Conservation (phyloP, 2,329 filamentous ascomycete species). For the Akanthomyces lecanii region DNA sequence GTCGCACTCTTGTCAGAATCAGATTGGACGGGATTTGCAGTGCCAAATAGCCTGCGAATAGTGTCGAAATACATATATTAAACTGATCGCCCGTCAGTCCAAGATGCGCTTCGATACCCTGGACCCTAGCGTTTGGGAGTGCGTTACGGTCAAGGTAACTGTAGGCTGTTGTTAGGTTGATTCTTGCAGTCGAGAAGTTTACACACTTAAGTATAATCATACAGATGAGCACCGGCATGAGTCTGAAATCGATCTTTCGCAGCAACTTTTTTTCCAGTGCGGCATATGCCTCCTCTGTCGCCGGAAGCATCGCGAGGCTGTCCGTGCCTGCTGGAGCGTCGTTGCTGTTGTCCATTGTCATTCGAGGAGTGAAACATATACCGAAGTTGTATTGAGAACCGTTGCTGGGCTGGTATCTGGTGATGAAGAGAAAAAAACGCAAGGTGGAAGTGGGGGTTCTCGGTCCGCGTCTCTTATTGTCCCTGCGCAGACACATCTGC, state of each 20-base stretch:
- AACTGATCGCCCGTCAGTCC: constrained; percentile 53
- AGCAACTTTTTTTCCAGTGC: constrained; percentile 33
- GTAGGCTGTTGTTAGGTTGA: not conserved
- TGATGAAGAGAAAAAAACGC: too few relatives aligned
- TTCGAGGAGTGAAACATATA: not conserved
- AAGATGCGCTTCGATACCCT: constrained; percentile 53
- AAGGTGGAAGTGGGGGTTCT: too few relatives aligned
- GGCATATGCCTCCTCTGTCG: not conserved
- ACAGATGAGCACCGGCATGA: constrained; percentile 50
- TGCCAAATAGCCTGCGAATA: constrained; percentile 58
- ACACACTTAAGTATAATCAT: constrained; percentile 49
- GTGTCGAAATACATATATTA: constrained; percentile 55
- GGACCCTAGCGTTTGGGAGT: constrained; percentile 34
- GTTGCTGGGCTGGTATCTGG: too few relatives aligned
- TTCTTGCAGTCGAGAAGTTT: too few relatives aligned
- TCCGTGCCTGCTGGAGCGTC: not conserved
- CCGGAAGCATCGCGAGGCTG: not conserved
- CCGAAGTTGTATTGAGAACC: not conserved
- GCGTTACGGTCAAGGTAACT: constrained; percentile 48
- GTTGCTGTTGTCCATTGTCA: not conserved
- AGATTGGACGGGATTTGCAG: constrained; percentile 62
- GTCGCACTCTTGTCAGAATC: constrained; percentile 48
- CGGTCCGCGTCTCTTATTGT: too few relatives aligned
- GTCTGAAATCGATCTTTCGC: constrained; percentile 47
- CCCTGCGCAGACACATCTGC: too few relatives aligned